A percentile compares a stretch with the other conserved stretches of the same genome.
These are phyloP conservation scores for Camelina hispida DNA, from an alignment of 345 rosid genomes.

Conservation along the genomic window DNA sequence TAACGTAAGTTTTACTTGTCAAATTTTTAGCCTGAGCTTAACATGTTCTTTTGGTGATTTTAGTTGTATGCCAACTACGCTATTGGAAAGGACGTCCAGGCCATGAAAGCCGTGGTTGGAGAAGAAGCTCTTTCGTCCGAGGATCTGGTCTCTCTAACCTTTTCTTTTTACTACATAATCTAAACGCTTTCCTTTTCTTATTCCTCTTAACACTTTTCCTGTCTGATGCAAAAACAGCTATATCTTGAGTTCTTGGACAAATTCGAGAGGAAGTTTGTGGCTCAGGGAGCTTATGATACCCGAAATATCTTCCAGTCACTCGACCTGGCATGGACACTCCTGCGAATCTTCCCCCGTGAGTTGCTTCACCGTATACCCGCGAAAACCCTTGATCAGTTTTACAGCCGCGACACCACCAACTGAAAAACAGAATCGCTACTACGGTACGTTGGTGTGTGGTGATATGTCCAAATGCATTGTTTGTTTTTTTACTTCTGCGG, in stretches of 20 bases:
- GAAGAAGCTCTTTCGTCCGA: constrained; percentile 99
- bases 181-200: background rate
- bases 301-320: constrained; percentile 93
- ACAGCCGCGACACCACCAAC: constrained; percentile 68
- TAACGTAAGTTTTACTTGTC: background rate
- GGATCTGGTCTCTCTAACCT: constrained; percentile 68
- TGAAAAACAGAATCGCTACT: constrained; percentile 9
- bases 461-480: constrained; percentile 24
- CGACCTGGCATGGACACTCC: constrained; percentile 93
- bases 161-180: constrained; percentile 22
- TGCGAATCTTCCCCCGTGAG: constrained; percentile 95
- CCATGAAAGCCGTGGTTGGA: constrained; percentile 99
- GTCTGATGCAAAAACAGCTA: constrained; percentile 58
- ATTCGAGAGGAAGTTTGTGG: constrained; percentile 90
- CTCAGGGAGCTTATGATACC: constrained; percentile 97
- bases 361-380: constrained; percentile 97
- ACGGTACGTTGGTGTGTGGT: constrained; percentile 11
- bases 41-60: constrained; percentile 17
- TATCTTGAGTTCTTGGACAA: constrained; percentile 93
- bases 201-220: constrained; percentile 13
- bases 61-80: constrained; percentile 97
- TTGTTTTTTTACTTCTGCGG: constrained; percentile 21
- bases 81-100: constrained; percentile 96
- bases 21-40: constrained; percentile 20
- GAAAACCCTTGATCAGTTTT: constrained; percentile 81